Evolutionary conservation across 331 rosid genomes (phyloP).

Genomic region (Acacia concinna): DNA sequence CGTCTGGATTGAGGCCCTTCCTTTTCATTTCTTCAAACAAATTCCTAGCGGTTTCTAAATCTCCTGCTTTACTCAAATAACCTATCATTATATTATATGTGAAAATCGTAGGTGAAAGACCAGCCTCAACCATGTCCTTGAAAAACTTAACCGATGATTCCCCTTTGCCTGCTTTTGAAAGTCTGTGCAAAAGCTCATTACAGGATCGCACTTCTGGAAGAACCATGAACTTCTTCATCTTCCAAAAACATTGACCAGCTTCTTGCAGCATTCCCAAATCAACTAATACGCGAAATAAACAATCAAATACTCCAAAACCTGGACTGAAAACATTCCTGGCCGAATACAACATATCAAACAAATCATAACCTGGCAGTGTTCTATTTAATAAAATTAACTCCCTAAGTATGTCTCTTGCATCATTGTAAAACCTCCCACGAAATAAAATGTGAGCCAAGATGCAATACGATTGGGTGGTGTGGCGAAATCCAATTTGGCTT

Average conservation of each 20-base stretch:
- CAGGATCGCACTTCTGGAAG: conserved; percentile 80
- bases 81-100: conserved; percentile 77
- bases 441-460: conserved; percentile 72
- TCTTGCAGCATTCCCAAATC: conserved; percentile 78
- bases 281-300: conserved; percentile 79
- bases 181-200: conserved; percentile 71
- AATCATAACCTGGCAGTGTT: conserved; percentile 54
- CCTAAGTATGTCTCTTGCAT: conserved; percentile 53
- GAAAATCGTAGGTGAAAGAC: conserved; percentile 70
- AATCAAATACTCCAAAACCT: conserved; percentile 76
- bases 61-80: conserved; percentile 72
- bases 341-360: conserved; percentile 73
- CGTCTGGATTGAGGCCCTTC: conserved; percentile 62
- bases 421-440: conserved; percentile 54
- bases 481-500: conserved; percentile 52
- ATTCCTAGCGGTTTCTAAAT: conserved; percentile 57
- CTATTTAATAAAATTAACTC: conserved; percentile 60
- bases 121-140: conserved; percentile 64
- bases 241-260: conserved; percentile 68
- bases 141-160: conserved; percentile 54
- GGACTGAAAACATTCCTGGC: conserved; percentile 58
- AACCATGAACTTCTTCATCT: conserved; percentile 70
- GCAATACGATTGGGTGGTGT: conserved; percentile 67
- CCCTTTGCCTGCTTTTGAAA: conserved; percentile 62
- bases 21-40: conserved; percentile 71